Evolutionary conservation across 345 rosid species (phyloP).

Genomic region (Cardamine resedifolia): DNA sequence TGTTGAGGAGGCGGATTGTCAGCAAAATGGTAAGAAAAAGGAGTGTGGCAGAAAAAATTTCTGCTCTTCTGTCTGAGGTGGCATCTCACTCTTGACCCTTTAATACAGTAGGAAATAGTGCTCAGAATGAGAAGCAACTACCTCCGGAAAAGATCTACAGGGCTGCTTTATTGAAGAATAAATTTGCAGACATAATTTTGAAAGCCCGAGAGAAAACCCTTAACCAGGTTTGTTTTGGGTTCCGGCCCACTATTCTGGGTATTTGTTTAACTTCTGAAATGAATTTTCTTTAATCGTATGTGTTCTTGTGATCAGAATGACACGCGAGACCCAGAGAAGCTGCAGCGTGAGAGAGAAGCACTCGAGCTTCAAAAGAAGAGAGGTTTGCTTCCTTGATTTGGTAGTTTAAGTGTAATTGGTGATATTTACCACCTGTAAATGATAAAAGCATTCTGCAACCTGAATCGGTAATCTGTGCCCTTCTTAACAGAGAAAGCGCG

Average conservation of each 20-base stretch:
- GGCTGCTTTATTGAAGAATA: slow-evolving; percentile 75
- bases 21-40: slow-evolving; percentile 73
- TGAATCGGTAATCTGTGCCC: background rate
- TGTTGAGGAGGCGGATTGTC: slow-evolving; percentile 46
- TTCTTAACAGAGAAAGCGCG: slow-evolving; percentile 65
- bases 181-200: slow-evolving; percentile 82
- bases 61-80: slow-evolving; percentile 52
- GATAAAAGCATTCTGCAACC: slow-evolving; percentile 3
- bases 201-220: slow-evolving; percentile 80
- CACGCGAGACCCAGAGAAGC: slow-evolving; percentile 67
- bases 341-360: slow-evolving; percentile 69
- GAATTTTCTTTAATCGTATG: background rate
- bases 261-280: background rate
- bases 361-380: slow-evolving; percentile 72
- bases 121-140: slow-evolving; percentile 80
- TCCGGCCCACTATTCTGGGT: background rate
- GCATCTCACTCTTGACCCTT: slow-evolving; percentile 56
- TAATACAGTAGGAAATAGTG: slow-evolving; percentile 72
- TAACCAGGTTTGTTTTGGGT: slow-evolving; percentile 57
- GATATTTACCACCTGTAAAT: background rate
- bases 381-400: slow-evolving; percentile 47
- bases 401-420: background rate
- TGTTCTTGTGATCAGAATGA: slow-evolving; percentile 51
- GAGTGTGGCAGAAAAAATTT: slow-evolving; percentile 38
- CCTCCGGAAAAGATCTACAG: slow-evolving; percentile 88